Evolutionary conservation across 305 asterid genomes (phyloP).

Genomic region (Fraxinus nigra): DNA sequence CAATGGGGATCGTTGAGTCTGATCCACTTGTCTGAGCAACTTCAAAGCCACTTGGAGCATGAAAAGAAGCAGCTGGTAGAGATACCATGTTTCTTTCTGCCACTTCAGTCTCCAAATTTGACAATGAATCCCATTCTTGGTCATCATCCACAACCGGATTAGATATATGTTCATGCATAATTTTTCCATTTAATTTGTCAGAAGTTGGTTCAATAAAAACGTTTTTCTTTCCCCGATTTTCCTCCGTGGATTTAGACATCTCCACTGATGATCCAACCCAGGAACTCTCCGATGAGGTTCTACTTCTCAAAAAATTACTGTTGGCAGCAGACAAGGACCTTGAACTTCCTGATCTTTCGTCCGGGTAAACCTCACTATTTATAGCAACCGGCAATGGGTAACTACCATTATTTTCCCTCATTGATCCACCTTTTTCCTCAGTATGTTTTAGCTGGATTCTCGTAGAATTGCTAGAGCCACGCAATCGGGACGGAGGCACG

Average conservation of each 20-base stretch:
- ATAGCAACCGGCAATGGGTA: constrained; percentile 50
- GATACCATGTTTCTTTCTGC: constrained; percentile 49
- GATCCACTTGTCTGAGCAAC: constrained; percentile 73
- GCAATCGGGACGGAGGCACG: constrained; percentile 57
- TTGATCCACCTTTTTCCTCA: constrained; percentile 57
- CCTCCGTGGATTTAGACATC: constrained; percentile 57
- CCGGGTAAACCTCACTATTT: constrained; percentile 52
- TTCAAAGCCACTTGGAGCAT: constrained; percentile 50
- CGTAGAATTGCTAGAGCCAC: constrained; percentile 40
- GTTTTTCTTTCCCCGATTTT: constrained; percentile 65
- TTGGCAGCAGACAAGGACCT: constrained; percentile 74
- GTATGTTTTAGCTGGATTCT: constrained; percentile 58
- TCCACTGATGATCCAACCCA: constrained; percentile 80
- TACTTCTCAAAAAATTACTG: constrained; percentile 71
- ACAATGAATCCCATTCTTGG: constrained; percentile 49
- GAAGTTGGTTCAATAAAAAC: constrained; percentile 41
- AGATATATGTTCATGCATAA: constrained; percentile 45
- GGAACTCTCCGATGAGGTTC: constrained; percentile 87
- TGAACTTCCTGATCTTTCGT: constrained; percentile 76
- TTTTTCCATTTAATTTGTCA: constrained; percentile 58
- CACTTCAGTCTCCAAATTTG: constrained; percentile 44
- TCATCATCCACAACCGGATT: constrained; percentile 61
- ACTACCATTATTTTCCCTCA: constrained; percentile 46
- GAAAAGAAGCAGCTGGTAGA: constrained; percentile 48
- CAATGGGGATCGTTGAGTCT: constrained; percentile 58